phyloP scores from a whole-genome alignment of 148 eudicot species.

The Chenopodium formosanum region DNA sequence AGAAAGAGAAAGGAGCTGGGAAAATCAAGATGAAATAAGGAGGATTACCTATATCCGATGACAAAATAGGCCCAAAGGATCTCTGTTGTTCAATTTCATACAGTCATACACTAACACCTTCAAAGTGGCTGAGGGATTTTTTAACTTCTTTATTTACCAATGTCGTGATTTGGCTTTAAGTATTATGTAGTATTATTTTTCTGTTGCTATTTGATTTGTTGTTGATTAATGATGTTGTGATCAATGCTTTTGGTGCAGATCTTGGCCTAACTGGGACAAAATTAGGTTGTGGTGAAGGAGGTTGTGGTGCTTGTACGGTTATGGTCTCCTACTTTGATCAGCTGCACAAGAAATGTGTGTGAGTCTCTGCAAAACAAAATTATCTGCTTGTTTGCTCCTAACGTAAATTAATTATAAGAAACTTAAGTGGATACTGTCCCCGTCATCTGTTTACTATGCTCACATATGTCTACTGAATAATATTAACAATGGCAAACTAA shows the following conservation, averaged over 20 bases:
- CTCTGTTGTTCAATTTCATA: too few species aligned
- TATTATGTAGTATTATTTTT: background rate
- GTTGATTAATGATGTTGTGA: conserved; percentile 10
- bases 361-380: conserved; percentile 37
- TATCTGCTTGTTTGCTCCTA: background rate
- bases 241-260: conserved; percentile 45
- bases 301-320: conserved; percentile 99
- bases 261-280: conserved; percentile 86
- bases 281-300: conserved; percentile 98
- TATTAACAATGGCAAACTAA: too few species aligned
- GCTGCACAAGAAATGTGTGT: conserved; percentile 77
- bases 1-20: too few species aligned
- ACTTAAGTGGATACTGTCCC: too few species aligned
- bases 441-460: too few species aligned
- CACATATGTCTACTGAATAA: too few species aligned
- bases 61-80: background rate
- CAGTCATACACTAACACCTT: background rate
- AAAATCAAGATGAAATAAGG: too few species aligned
- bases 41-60: background rate
- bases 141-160: too few species aligned
- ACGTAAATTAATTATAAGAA: too few species aligned
- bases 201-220: background rate
- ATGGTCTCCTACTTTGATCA: conserved; percentile 80
- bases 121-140: background rate
- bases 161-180: background rate